Conservation (phyloP, 805 yeast species). For the Vanderwaltozyma tropicalis region DNA sequence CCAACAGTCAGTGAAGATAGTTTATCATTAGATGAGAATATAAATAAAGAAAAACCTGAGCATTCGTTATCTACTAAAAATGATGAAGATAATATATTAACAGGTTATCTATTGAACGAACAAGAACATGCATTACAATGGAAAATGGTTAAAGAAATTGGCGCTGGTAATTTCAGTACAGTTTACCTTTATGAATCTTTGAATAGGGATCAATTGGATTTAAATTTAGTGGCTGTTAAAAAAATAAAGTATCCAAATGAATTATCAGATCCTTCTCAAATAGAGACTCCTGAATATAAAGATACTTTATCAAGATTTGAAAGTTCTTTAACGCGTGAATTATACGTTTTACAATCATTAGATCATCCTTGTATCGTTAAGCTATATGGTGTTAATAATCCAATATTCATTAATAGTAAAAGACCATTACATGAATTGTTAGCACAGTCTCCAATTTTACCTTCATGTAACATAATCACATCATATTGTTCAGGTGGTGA, state of each 20-base stretch:
- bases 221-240: conserved; percentile 55
- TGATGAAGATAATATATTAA: conserved; percentile 7
- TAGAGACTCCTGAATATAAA: conserved; percentile 25
- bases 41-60: neutral
- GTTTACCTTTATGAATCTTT: conserved; percentile 41
- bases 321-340: conserved; percentile 59
- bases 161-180: conserved; percentile 59
- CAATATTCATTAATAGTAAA: conserved; percentile 15
- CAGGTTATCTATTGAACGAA: conserved; percentile 13
- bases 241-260: conserved; percentile 37
- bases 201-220: conserved; percentile 8
- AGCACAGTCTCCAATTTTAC: conserved; percentile 23
- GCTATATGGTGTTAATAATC: conserved; percentile 39
- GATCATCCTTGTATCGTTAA: conserved; percentile 63
- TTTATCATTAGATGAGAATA: neutral
- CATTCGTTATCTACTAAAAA: neutral
- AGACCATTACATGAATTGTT: conserved; percentile 23
- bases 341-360: conserved; percentile 47
- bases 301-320: conserved; percentile 45
- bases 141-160: conserved; percentile 37
- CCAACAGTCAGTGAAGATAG: conserved; percentile 16
- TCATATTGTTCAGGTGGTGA: conserved; percentile 84
- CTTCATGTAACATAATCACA: conserved; percentile 44
- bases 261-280: conserved; percentile 16
- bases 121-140: conserved; percentile 19